phyloP scores from a whole-genome alignment of 225 moss, liverwort and hornwort species.

The Physcomitrium patens region DNA sequence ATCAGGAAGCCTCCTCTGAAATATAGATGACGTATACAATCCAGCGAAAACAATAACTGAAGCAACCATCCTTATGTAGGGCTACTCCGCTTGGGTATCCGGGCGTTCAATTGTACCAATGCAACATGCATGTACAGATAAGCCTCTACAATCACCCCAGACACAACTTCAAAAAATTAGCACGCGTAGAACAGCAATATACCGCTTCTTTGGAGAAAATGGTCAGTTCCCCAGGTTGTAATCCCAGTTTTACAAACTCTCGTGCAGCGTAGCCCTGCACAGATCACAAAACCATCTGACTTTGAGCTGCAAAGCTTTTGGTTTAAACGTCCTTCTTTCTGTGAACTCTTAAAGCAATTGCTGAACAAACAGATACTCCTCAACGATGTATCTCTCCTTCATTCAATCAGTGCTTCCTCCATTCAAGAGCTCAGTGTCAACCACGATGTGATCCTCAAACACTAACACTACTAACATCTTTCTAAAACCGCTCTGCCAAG shows the following conservation, averaged over 20 bases:
- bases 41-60: neutral
- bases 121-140: neutral
- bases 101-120: constrained; percentile 7
- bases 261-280: constrained; percentile 61
- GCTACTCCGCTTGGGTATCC: neutral
- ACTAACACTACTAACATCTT: neutral
- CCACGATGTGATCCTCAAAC: neutral
- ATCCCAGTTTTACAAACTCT: constrained; percentile 57
- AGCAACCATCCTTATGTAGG: neutral
- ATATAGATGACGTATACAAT: no score
- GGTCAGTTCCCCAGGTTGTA: constrained; percentile 61
- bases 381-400: neutral
- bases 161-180: constrained; percentile 5
- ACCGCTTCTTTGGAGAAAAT: constrained; percentile 61
- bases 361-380: neutral
- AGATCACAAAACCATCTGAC: constrained; percentile 23
- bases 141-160: neutral
- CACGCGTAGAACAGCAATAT: constrained; percentile 1
- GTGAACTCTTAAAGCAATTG: neutral
- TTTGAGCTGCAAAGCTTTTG: constrained; percentile 13
- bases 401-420: neutral
- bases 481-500: neutral
- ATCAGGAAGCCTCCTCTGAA: no score
- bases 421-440: neutral
- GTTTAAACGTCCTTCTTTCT: neutral